phyloP scores from a whole-genome alignment of 345 rosid genomes.

The Gossypium arboreum region DNA sequence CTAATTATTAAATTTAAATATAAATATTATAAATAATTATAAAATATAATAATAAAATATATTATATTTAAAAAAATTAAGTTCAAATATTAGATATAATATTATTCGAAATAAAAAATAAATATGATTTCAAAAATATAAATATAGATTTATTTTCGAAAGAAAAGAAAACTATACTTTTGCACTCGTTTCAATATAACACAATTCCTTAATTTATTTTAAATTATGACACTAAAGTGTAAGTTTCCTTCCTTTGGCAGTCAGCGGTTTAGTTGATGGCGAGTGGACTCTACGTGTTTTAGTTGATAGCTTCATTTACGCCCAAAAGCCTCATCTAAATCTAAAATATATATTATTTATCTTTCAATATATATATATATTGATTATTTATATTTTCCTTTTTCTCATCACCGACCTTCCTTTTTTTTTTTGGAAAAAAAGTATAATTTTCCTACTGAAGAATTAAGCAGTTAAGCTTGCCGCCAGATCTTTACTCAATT shows the following conservation, averaged over 20 bases:
- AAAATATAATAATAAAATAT: too few relatives aligned
- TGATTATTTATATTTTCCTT: background rate
- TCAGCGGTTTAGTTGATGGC: background rate
- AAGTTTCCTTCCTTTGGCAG: background rate
- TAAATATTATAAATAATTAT: too few relatives aligned
- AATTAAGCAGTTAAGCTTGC: background rate
- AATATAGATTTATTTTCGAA: too few relatives aligned
- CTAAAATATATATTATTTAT: background rate
- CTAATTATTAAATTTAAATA: too few relatives aligned
- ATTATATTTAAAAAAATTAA: too few relatives aligned
- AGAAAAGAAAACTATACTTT: too few relatives aligned
- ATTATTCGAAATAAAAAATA: too few relatives aligned
- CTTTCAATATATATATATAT: background rate
- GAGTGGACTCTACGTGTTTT: background rate
- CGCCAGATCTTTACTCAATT: constrained; percentile 5
- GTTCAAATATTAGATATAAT: too few relatives aligned
- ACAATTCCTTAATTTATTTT: background rate
- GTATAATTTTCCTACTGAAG: background rate
- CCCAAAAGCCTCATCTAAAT: background rate
- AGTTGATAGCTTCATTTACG: background rate
- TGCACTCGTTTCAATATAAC: background rate
- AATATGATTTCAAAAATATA: too few relatives aligned
- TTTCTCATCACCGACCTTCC: background rate
- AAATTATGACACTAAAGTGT: background rate
- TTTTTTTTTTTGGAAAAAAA: background rate